Base-by-base conservation (phyloP, 192 early-diverging fungal genomes). In the Paraglomus occultum region DNA sequence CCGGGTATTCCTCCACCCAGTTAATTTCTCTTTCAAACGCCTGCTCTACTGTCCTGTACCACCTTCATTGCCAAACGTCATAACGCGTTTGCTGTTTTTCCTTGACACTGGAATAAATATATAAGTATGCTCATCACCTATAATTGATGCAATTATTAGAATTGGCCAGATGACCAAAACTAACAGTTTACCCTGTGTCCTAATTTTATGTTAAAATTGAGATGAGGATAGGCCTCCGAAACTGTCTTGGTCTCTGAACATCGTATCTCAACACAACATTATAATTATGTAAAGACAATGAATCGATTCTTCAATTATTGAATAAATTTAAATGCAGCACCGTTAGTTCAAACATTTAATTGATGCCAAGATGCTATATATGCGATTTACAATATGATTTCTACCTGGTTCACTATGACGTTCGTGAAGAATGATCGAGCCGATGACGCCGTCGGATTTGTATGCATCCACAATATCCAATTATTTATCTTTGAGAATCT, bases 191-290 rank as follows among this genome's bases (percentile, higher is more conserved):
- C 90, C 65, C 96, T 79, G 15, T 73, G 74, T 62, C 97, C 95
- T 8, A 99, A 83, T 71, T 89, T 94, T 17, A 90, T 89, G 59
- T 86, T 88, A 72, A 99, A 98, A 72, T 94, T 94, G 53, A 99
- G 77, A 66, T 99, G 97, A 42, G 97, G 97, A 75, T 86, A 98
- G 44, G 94, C 95, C 79, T 99, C 95, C 4, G 95, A 97, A 31
- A 99, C 91, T 23, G 94, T 97, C 97, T 67, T 93, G 84, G 73
- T 97, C 91, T 69, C 92, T 88, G 75, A 99, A n/a, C 95, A 79
- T 99, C 97, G 80, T 99, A 95, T 15, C 97, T 86, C 64, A 99
- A 80, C 1, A 98, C 95, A 43, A 99, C 95, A 71, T 99, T 97
- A 83, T 95, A 94, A 59, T 97, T 83, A 14, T 95, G 92, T 79